These are phyloP conservation scores for Trifolium subterraneum DNA, from an alignment of 306 rosid genomes.

Conservation along the genomic window DNA sequence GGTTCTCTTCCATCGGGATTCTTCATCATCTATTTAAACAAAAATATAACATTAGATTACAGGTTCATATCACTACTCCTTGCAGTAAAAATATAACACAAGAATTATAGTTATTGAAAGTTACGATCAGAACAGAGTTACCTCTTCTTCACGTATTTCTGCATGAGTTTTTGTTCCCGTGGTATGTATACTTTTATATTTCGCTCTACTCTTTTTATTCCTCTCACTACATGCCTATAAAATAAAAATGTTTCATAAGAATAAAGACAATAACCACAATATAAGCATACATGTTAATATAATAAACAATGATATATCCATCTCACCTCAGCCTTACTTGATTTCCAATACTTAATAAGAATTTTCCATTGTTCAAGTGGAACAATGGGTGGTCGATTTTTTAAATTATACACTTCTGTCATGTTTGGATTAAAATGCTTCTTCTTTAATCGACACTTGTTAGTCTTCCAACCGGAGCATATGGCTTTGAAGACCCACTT, in stretches of 20 bases:
- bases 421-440: not conserved
- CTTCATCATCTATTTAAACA: not conserved
- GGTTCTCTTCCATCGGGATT: constrained; percentile 14
- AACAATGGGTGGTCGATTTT: not conserved
- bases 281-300: too few species aligned
- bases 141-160: not conserved
- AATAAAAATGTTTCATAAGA: too few species aligned
- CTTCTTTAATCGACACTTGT: not conserved
- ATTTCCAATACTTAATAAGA: not conserved
- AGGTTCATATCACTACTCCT: too few species aligned
- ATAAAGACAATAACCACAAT: too few species aligned
- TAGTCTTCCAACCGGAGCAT: not conserved
- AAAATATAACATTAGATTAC: too few species aligned
- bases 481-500: not conserved
- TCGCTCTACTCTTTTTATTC: too few species aligned
- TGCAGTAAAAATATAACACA: too few species aligned
- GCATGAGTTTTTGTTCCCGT: not conserved
- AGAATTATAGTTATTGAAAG: too few species aligned
- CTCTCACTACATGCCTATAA: too few species aligned
- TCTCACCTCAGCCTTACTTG: not conserved
- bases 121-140: too few species aligned
- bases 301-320: too few species aligned
- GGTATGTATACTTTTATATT: too few species aligned
- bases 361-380: not conserved
- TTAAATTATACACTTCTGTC: not conserved